Conservation (phyloP, 2,329 filamentous ascomycete genomes). For the Orbilia brochopaga region DNA sequence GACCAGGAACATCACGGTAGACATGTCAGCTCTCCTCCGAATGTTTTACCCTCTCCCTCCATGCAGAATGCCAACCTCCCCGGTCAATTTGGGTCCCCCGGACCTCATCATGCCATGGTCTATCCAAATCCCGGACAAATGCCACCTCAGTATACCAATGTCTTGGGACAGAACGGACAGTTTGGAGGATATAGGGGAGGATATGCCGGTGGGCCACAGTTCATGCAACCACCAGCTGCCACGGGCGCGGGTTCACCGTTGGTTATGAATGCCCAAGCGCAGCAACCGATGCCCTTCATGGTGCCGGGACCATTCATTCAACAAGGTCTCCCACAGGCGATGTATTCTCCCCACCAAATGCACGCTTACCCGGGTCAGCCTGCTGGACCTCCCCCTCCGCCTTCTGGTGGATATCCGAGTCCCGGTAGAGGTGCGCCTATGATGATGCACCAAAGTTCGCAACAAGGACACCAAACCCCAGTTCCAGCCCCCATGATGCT, state of each 20-base stretch:
- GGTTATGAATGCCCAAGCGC: conserved; percentile 75
- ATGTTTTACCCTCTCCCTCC: conserved; percentile 54
- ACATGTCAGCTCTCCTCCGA: conserved; percentile 38
- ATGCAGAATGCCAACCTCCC: conserved; percentile 54
- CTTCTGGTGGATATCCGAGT: conserved; percentile 81
- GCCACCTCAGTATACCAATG: conserved; percentile 55
- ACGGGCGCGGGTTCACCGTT: conserved; percentile 64
- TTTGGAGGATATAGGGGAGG: conserved; percentile 51
- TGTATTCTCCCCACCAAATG: conserved; percentile 79
- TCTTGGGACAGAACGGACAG: conserved; percentile 49
- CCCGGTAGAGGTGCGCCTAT: conserved; percentile 83
- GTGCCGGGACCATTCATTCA: conserved; percentile 66
- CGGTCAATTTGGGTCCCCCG: conserved; percentile 53
- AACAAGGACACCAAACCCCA: conserved; percentile 75
- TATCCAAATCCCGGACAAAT: conserved; percentile 53
- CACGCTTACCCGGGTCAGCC: conserved; percentile 68
- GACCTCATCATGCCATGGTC: conserved; percentile 52
- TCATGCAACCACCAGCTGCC: conserved; percentile 48
- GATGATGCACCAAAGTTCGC: conserved; percentile 94
- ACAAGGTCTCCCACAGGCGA: conserved; percentile 68
- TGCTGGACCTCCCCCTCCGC: conserved; percentile 65
- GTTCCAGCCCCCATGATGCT: conserved; percentile 76
- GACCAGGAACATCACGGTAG: conserved; percentile 65
- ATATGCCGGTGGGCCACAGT: conserved; percentile 35
- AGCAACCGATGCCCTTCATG: conserved; percentile 58